A percentile compares a stretch with the other conserved stretches of the same genome.
These are phyloP conservation scores for Arabis alpina DNA, from an alignment of 345 rosid genomes.

Conservation along the genomic window DNA sequence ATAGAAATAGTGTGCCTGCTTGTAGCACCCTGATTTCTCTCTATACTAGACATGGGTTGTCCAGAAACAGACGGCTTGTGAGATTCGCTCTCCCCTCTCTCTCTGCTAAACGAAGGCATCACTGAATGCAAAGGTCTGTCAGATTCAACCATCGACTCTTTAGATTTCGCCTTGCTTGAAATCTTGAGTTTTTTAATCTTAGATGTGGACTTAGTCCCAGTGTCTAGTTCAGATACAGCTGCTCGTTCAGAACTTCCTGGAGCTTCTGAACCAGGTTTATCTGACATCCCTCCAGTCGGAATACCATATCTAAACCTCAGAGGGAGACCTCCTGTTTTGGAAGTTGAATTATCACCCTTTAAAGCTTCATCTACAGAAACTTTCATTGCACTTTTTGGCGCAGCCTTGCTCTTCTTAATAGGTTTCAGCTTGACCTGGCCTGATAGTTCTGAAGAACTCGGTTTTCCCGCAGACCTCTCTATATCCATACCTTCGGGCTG, in stretches of 20 bases:
- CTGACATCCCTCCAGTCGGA: constrained; percentile 57
- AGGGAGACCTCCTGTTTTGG: constrained; percentile 64
- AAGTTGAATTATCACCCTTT: constrained; percentile 58
- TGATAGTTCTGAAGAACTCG: constrained; percentile 55
- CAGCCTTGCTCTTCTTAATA: constrained; percentile 58
- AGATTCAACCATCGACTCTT: constrained; percentile 52
- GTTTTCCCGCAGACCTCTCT: constrained; percentile 65
- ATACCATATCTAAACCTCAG: constrained; percentile 71
- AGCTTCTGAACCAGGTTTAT: constrained; percentile 53
- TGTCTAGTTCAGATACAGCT: constrained; percentile 53
- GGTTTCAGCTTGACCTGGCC: constrained; percentile 61
- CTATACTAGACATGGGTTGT: constrained; percentile 54
- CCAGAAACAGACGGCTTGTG: constrained; percentile 70
- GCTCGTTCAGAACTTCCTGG: constrained; percentile 60
- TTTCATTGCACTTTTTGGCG: constrained; percentile 55
- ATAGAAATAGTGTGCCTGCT: constrained; percentile 63
- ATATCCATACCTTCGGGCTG: constrained; percentile 55
- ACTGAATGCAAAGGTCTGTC: constrained; percentile 58
- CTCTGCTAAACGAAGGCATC: constrained; percentile 57
- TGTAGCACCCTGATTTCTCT: constrained; percentile 59
- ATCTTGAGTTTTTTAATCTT: constrained; percentile 74
- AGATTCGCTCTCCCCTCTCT: constrained; percentile 62
- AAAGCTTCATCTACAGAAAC: constrained; percentile 53
- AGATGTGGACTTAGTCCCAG: constrained; percentile 54
- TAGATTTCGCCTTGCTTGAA: constrained; percentile 72